Evolutionary conservation across 768 basidiomycete genomes (phyloP), one percentile per base, ranked within the genome.

Genomic region (Leccinellum rugosiceps): DNA sequence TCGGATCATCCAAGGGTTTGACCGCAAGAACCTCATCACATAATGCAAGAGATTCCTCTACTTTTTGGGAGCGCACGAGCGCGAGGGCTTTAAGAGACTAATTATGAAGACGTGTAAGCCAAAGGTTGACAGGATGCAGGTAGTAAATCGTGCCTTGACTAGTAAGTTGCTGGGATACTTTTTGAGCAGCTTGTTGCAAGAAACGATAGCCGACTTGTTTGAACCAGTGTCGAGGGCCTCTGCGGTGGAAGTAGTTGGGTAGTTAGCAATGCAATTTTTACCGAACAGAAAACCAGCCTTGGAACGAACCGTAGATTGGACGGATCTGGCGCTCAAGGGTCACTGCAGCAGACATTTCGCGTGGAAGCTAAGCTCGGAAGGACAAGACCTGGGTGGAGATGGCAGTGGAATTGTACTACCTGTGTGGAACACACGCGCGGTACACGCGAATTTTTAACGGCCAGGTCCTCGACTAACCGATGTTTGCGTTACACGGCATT

Each of bases 221-320:
- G 90, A 90, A 48, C 88, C 87, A 46, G 84, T 89, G 75, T 94
- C 92, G 61, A 94, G 78, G 47, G 92, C 86, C 80, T 94, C 92
- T 94, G 69, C 3, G 50, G 57, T 4, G 19, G 51, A 35, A 26
- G 56, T 35, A 25, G 28, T 30, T 30, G 43, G 30, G 26, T 17
- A 9, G 38, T 63, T 31, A 63, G 61, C 28, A 50, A 21, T 46
- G n/a, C 6, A 31, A 43, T 11, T 21, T 50, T 25, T 13, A 25
- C 15, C 9, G 26, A 15, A 30, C 49, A 21, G 15, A 15, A n/a
- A 35, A 26, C 2, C n/a, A 30, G 15, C 17, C 32, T 38, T 30
- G 51, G 34, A 48, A 60, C 81, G 64, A 53, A 91, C 91, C 91
- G 69, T 93, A 93, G 70, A 93, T 87, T 60, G 88, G 90, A 60